Base-by-base conservation (phyloP, 2,329 filamentous ascomycete species). In the Hirsutella rhossiliensis region DNA sequence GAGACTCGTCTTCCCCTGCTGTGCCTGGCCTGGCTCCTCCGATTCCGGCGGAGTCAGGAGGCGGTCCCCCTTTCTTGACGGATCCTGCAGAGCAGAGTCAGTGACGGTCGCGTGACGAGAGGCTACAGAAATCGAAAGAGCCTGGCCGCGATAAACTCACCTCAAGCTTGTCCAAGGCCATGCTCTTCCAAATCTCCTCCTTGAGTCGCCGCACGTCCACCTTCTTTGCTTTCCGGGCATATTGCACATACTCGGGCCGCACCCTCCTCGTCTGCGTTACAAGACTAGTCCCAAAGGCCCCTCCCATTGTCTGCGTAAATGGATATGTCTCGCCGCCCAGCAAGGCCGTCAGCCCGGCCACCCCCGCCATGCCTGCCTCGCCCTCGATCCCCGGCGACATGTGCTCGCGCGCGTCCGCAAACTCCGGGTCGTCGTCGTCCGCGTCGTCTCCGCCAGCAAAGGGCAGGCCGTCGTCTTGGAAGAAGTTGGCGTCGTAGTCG, bases 401-500 rank as follows among this genome's bases (percentile, higher is more conserved):
- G 54, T 86, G 79, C 53, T 92, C 86, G 39, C 82, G 71, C 28
- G 86, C 86, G 60, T 92, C 86, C 4, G 84, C 83, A 62, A 92
- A 92, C 54, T 84, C 82, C 47, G 74, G 56, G 43, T 84, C 82
- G 40, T 84, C 81, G 43, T 85, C 83, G 37, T 82, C 80, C 27
- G 73, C 71, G 19, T 70, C 62, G 40, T 72, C 69, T 5, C 71
- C 79, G 11, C 76, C 80, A 2, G 76, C 69, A 54, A 87, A 76
- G 2, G 82, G 80, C 50, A 89, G 68, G 2, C 76, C 82, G 53
- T 90, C 86, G 56, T 97, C 92, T 55, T 92, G 84, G 69, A 97
- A 98, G 75, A 97, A 98, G 62, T 97, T 85, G 47, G 92, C 90
- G 60, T 97, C 88, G 63, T 97, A 98, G 58, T 94, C 82, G 48